Evolutionary conservation across 768 basidiomycete genomes (phyloP).

Genomic region (Calocybe cyanea): DNA sequence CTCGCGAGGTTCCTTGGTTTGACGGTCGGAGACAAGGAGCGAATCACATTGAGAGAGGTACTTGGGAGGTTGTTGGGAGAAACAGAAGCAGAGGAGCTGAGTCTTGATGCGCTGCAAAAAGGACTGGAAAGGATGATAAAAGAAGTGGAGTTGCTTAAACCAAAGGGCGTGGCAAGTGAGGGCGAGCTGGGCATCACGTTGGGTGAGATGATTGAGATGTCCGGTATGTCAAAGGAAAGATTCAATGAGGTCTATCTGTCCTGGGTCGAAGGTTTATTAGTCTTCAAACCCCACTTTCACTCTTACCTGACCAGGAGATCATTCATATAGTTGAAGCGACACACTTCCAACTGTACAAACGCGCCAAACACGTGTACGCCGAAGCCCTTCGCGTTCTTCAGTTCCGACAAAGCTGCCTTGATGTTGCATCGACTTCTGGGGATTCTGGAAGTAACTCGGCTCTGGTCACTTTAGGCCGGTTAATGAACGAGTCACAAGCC

Average conservation of each 20-base stretch:
- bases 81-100: conserved; percentile 40
- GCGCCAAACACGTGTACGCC: conserved; percentile 75
- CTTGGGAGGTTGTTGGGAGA: conserved; percentile 54
- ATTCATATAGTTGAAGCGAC: conserved; percentile 64
- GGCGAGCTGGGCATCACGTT: conserved; percentile 62
- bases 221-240: conserved; percentile 47
- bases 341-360: conserved; percentile 79
- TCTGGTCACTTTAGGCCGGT: conserved; percentile 53
- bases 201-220: conserved; percentile 69
- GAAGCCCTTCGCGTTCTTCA: conserved; percentile 80
- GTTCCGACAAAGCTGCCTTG: conserved; percentile 68
- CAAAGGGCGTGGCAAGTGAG: conserved; percentile 27
- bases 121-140: conserved; percentile 44
- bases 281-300: background rate
- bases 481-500: conserved; percentile 79
- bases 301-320: conserved; percentile 2
- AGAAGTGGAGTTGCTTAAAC: conserved; percentile 52
- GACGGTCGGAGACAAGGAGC: conserved; percentile 37
- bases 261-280: conserved; percentile 69
- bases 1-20: conserved; percentile 60
- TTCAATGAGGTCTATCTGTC: conserved; percentile 72
- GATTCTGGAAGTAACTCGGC: conserved; percentile 19
- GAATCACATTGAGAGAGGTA: conserved; percentile 65
- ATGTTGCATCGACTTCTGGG: conserved; percentile 23
- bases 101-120: conserved; percentile 39